Percentiles rank a stretch among this genome's conserved stretches.
phyloP scores from a whole-genome alignment of 345 rosid species.

The Balakata baccata region DNA sequence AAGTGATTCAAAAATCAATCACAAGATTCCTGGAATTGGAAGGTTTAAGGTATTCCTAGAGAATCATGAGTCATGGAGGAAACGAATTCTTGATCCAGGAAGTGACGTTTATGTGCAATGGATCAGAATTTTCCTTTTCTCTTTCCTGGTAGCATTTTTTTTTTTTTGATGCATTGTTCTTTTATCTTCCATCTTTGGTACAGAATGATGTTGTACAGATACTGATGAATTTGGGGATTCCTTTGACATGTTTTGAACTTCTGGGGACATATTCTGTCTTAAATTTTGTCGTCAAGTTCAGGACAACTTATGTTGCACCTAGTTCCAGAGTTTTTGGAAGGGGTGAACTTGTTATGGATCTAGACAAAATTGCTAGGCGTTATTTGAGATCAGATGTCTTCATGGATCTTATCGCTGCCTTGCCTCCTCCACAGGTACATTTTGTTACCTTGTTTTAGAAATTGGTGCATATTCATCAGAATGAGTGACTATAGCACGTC shows the following conservation, averaged over 20 bases:
- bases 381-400: conserved; percentile 68
- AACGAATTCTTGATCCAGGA: conserved; percentile 64
- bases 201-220: conserved; percentile 47
- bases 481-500: too few relatives aligned
- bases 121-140: conserved; percentile 73
- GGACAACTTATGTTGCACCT: conserved; percentile 76
- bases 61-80: conserved; percentile 40
- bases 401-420: conserved; percentile 60
- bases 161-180: conserved; percentile 79
- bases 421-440: conserved; percentile 82
- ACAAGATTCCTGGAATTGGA: conserved; percentile 40
- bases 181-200: conserved; percentile 61
- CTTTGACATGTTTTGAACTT: conserved; percentile 60
- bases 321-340: conserved; percentile 76
- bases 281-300: conserved; percentile 60
- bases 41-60: conserved; percentile 60
- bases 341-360: conserved; percentile 79
- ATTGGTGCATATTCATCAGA: background rate
- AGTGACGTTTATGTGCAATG: conserved; percentile 51
- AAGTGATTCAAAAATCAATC: conserved; percentile 19
- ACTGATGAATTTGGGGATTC: conserved; percentile 66
- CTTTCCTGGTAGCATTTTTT: conserved; percentile 75
- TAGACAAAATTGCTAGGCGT: conserved; percentile 51
- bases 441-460: background rate
- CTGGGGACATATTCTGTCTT: conserved; percentile 65